phyloP scores from a whole-genome alignment of 768 basidiomycete species.

The Candolleomyces aberdarensis region DNA sequence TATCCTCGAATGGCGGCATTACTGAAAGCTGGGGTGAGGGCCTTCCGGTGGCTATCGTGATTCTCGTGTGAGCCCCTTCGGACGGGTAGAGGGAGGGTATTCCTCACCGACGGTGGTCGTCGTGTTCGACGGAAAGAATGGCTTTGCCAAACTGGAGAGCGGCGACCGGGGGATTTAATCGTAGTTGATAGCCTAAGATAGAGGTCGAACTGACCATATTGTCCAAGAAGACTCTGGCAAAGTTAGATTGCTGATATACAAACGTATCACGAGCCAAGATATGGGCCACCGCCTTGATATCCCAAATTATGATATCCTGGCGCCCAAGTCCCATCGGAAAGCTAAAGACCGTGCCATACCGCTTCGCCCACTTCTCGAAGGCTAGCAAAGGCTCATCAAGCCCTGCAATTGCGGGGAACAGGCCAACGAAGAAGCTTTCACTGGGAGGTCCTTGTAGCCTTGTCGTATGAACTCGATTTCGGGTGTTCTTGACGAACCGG shows the following conservation, averaged over 20 bases:
- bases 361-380: conserved; percentile 45
- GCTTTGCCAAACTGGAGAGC: conserved; percentile 32
- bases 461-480: conserved; percentile 20
- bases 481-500: neutral
- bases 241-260: conserved; percentile 40
- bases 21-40: conserved; percentile 50
- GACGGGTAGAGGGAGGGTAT: neutral
- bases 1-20: conserved; percentile 46
- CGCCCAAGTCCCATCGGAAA: conserved; percentile 37
- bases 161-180: too few species aligned
- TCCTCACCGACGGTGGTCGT: conserved; percentile 42
- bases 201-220: conserved; percentile 32
- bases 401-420: conserved; percentile 23
- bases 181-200: too few species aligned
- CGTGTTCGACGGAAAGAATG: conserved; percentile 39
- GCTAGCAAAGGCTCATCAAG: conserved; percentile 23
- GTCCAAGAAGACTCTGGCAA: conserved; percentile 33
- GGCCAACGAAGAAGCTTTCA: conserved; percentile 34
- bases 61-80: neutral
- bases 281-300: conserved; percentile 52
- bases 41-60: conserved; percentile 42
- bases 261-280: conserved; percentile 49
- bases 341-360: conserved; percentile 47
- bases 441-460: conserved; percentile 41
- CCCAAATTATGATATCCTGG: conserved; percentile 34